These are phyloP conservation scores for Aspergillus sp. DNA, from an alignment of 2,329 filamentous ascomycete genomes.

Conservation along the genomic window DNA sequence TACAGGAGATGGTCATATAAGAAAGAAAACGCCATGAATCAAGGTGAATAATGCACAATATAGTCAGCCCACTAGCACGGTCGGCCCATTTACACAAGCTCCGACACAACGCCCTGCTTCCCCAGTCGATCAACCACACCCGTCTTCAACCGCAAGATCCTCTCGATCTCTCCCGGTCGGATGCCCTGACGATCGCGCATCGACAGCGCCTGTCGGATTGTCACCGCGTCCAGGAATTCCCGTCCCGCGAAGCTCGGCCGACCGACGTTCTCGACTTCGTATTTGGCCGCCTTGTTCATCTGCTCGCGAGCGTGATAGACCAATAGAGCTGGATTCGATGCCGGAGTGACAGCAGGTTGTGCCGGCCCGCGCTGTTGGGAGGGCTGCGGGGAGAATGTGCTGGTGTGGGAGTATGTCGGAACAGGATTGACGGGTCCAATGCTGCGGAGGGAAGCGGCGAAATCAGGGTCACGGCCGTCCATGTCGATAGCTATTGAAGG, in stretches of 20 bases:
- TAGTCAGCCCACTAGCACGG: not conserved
- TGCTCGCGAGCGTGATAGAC: conserved; percentile 53
- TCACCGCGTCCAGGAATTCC: conserved; percentile 50
- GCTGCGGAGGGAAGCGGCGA: conserved; percentile 75
- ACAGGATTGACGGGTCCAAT: conserved; percentile 60
- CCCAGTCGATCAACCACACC: conserved; percentile 46
- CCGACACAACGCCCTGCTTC: conserved; percentile 31
- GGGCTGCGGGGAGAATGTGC: conserved; percentile 43
- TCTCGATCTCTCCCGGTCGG: conserved; percentile 43
- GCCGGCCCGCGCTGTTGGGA: conserved; percentile 23
- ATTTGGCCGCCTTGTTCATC: conserved; percentile 53
- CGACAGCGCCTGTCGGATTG: conserved; percentile 50
- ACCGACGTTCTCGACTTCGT: conserved; percentile 53
- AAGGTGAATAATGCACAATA: not conserved
- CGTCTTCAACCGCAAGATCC: conserved; percentile 42
- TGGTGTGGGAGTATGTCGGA: conserved; percentile 56
- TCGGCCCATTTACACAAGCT: conserved; percentile 9
- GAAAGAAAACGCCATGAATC: not conserved
- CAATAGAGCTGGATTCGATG: conserved; percentile 55
- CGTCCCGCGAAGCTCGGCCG: conserved; percentile 40
- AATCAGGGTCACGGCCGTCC: conserved; percentile 63
- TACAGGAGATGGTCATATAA: not conserved
- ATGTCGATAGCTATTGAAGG: conserved; percentile 53
- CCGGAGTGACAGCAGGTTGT: conserved; percentile 37
- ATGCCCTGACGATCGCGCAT: conserved; percentile 47